Percentiles rank a stretch among this genome's conserved stretches.
phyloP scores from a whole-genome alignment of 225 moss, liverwort and hornwort species.

The Bryum argenteum region DNA sequence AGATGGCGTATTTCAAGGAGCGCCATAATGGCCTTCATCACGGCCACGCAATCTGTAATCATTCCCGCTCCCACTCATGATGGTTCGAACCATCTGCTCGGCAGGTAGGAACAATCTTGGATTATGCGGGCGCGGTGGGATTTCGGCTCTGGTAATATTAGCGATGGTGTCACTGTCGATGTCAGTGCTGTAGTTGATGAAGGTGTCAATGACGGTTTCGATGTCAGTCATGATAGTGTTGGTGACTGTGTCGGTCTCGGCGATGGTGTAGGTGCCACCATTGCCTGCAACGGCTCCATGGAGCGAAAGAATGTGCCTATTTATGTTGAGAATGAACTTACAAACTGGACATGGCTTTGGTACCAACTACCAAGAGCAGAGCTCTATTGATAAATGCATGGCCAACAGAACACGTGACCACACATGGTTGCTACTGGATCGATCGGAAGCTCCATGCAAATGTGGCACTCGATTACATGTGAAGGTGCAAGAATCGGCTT shows the following conservation, averaged over 20 bases:
- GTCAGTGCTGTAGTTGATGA: no score
- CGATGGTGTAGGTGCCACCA: no score
- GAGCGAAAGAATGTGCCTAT: background rate
- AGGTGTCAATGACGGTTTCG: no score
- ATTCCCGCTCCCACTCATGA: background rate
- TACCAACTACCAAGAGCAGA: no score
- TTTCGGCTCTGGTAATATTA: no score
- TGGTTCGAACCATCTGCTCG: no score
- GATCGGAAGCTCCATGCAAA: background rate
- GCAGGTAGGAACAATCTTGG: background rate
- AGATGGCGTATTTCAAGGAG: no score
- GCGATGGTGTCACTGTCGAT: no score
- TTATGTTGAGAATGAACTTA: background rate
- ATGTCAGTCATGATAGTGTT: no score
- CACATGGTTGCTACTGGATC: constrained; percentile 6
- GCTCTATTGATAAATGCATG: background rate
- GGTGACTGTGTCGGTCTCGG: no score
- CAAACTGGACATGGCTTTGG: background rate
- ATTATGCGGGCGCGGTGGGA: background rate
- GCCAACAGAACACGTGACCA: constrained; percentile 6
- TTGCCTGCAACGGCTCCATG: no score
- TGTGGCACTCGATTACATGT: background rate
- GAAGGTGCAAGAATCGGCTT: background rate
- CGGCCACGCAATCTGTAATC: background rate
- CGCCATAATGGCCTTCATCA: no score